Percentiles rank a stretch among this genome's conserved stretches.
Conservation (phyloP, 768 basidiomycete species). For the Boletus barrowsii region DNA sequence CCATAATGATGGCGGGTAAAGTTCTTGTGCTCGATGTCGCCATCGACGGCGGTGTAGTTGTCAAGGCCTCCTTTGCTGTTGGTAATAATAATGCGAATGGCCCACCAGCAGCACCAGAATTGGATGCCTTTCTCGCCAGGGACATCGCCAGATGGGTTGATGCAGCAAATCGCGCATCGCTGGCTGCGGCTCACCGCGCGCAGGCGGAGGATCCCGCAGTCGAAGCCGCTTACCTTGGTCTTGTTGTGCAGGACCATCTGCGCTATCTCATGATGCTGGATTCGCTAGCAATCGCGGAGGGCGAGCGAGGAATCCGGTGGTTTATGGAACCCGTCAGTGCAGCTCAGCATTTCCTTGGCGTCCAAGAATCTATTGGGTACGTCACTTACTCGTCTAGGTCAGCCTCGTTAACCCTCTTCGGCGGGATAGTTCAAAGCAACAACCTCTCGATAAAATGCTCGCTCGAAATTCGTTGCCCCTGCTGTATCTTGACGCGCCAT, state of each 20-base stretch:
- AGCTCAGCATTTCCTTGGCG: constrained; percentile 17
- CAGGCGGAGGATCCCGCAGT: constrained; percentile 48
- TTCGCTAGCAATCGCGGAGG: constrained; percentile 51
- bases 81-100: constrained; percentile 44
- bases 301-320: constrained; percentile 69
- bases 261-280: constrained; percentile 73
- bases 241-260: constrained; percentile 51
- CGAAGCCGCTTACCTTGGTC: constrained; percentile 49
- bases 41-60: constrained; percentile 45
- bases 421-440: constrained; percentile 36
- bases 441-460: constrained; percentile 68
- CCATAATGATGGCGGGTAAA: constrained; percentile 70
- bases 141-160: constrained; percentile 55
- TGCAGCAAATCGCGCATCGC: constrained; percentile 37
- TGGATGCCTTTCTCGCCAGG: constrained; percentile 62
- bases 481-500: constrained; percentile 66
- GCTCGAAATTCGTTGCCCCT: constrained; percentile 55
- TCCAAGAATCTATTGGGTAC: constrained; percentile 18
- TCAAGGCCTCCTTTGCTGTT: constrained; percentile 75
- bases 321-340: constrained; percentile 48
- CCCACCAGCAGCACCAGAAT: constrained; percentile 37
- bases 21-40: constrained; percentile 79
- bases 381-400: constrained; percentile 3
- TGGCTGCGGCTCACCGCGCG: constrained; percentile 16
- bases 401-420: not conserved